A percentile compares a stretch with the other conserved stretches of the same genome.
These are phyloP conservation scores for Shiraia sp. DNA, from an alignment of 2,329 filamentous ascomycete genomes.

Conservation along the genomic window DNA sequence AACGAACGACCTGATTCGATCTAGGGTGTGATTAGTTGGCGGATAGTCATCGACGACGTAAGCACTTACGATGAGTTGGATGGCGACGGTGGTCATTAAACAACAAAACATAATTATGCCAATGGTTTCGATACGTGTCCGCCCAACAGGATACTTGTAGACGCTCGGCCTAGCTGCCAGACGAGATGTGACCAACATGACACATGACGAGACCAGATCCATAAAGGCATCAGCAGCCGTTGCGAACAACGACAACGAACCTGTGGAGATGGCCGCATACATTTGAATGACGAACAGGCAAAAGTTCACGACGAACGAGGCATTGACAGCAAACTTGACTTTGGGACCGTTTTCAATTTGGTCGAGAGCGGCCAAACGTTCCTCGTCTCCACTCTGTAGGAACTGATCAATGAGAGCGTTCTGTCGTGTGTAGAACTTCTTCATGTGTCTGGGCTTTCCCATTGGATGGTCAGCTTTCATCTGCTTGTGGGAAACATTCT, in stretches of 20 bases:
- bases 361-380: constrained; percentile 57
- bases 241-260: constrained; percentile 65
- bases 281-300: constrained; percentile 62
- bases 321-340: constrained; percentile 46
- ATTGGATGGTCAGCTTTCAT: constrained; percentile 55
- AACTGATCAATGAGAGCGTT: constrained; percentile 52
- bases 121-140: constrained; percentile 66
- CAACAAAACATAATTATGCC: constrained; percentile 69
- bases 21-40: constrained; percentile 36
- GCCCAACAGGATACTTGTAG: constrained; percentile 66
- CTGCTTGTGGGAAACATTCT: constrained; percentile 48
- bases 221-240: constrained; percentile 70
- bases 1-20: constrained; percentile 61
- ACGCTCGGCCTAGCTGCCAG: constrained; percentile 63
- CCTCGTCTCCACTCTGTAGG: constrained; percentile 60
- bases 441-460: constrained; percentile 42
- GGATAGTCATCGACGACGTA: constrained; percentile 3
- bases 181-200: constrained; percentile 64
- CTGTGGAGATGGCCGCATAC: constrained; percentile 62
- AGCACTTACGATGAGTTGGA: constrained; percentile 60
- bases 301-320: constrained; percentile 44
- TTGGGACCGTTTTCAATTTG: constrained; percentile 52
- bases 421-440: constrained; percentile 49
- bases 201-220: constrained; percentile 66
- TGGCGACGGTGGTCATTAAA: constrained; percentile 68